phyloP scores from a whole-genome alignment of 2,329 filamentous ascomycete species.

The Penicillium palitans region DNA sequence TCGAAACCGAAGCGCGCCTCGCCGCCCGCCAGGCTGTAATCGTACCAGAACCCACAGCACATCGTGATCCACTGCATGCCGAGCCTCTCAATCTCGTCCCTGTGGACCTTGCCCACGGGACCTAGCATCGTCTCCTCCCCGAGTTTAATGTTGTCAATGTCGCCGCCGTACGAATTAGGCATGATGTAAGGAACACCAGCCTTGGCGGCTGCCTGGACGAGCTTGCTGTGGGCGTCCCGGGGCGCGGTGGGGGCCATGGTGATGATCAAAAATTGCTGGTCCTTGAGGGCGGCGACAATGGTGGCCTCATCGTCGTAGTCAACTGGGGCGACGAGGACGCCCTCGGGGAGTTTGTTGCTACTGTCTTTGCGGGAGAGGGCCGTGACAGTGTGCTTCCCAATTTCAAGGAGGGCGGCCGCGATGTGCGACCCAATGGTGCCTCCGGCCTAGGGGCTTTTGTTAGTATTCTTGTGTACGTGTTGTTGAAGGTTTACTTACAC shows the following conservation, averaged over 20 bases:
- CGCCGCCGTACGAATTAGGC: constrained; percentile 50
- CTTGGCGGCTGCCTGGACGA: constrained; percentile 57
- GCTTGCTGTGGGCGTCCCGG: constrained; percentile 48
- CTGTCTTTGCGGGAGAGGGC: constrained; percentile 52
- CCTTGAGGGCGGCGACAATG: constrained; percentile 53
- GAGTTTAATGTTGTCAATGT: constrained; percentile 34
- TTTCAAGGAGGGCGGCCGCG: constrained; percentile 43
- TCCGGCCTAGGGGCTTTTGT: constrained; percentile 25
- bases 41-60: no score
- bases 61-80: constrained; percentile 29
- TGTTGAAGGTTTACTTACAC: no score
- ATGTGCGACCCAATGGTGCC: constrained; percentile 37
- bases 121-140: constrained; percentile 42
- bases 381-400: constrained; percentile 53
- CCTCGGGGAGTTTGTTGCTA: constrained; percentile 45
- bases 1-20: no score
- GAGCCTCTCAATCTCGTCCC: constrained; percentile 44
- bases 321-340: constrained; percentile 46
- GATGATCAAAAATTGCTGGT: constrained; percentile 60
- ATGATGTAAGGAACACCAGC: constrained; percentile 58
- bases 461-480: no score
- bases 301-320: constrained; percentile 52
- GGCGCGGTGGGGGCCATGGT: constrained; percentile 51
- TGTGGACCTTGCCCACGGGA: constrained; percentile 20
- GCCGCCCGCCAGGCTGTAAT: no score